These are phyloP conservation scores for Chlamydomonas reinhardtii DNA, from an alignment of 163 green algal species.

Conservation along the genomic window DNA sequence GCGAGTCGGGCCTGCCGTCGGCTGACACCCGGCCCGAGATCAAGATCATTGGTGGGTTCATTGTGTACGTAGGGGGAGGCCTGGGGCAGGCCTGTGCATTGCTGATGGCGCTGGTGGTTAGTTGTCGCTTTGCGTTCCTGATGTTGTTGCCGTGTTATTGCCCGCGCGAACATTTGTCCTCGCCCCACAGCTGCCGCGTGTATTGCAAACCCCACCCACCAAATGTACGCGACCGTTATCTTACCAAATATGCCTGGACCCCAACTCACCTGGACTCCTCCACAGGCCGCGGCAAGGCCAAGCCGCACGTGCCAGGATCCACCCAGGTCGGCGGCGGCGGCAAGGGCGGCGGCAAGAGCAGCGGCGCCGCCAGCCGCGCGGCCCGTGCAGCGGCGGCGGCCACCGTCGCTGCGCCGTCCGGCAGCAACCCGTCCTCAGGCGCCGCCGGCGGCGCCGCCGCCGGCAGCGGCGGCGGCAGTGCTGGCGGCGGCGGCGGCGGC, in stretches of 20 bases:
- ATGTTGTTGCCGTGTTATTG: too few species aligned
- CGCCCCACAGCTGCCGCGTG: too few species aligned
- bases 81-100: too few species aligned
- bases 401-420: too few species aligned
- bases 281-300: slow-evolving; percentile 28
- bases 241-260: too few species aligned
- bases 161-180: too few species aligned
- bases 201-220: too few species aligned
- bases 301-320: slow-evolving; percentile 23
- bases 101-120: too few species aligned
- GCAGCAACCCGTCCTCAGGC: background rate
- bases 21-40: slow-evolving; percentile 35
- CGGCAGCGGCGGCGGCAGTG: background rate
- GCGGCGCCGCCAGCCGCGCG: background rate
- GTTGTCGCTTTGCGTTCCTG: too few species aligned
- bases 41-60: slow-evolving; percentile 37
- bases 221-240: too few species aligned
- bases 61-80: too few species aligned
- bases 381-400: background rate
- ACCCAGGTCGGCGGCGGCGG: background rate
- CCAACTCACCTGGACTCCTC: too few species aligned
- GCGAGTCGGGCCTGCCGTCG: background rate
- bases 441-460: background rate
- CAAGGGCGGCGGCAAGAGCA: background rate
- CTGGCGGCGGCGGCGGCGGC: slow-evolving; percentile 16